Evolutionary conservation across 2,329 filamentous ascomycete species (phyloP), one percentile per base, ranked within the genome.

Genomic region (Kalmusia sp.): DNA sequence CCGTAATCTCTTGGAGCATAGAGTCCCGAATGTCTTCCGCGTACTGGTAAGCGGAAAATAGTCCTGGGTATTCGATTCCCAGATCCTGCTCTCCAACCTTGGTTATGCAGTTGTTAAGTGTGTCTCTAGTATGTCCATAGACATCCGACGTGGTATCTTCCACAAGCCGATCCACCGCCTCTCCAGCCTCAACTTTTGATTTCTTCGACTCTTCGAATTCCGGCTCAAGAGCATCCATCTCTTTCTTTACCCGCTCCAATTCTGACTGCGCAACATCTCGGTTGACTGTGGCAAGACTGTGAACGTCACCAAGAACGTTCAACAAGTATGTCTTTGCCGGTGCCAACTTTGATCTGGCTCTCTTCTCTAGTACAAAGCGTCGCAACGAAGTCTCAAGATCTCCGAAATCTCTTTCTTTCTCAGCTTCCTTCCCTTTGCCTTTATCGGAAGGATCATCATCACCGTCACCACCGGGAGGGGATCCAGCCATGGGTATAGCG

Each of bases 241-340:
- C 93, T 61, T 84, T 84, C 6, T 85, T 89, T 2, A 98, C 91
- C 24, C 93, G 86, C 53, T 95, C 86, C 11, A 98, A 80, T 74
- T 99, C 95, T 7, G 87, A 84, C 64, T 92, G 86, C 2, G 93
- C 92, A 24, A 97, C 89, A 60, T 96, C 91, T 22, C 87, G 83
- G 73, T 99, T 99, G 64, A 96, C 91, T 0, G 82, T 86, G 4
- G 93, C 93, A 35, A 99, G 81, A 3, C 86, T 88, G 68, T 92
- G 82, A 54, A 99, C 82, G 68, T 99, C 95, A 63, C 91, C 89
- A 28, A 99, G 82, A 22, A 98, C 89, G 73, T 99, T 99, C 65
- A 96, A 80, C 1, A 99, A 85, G 70, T 99, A 99, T 2, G 93
- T 98, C 76, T 92, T 93, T 6, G 95, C 95, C 4, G 95, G 95